These are phyloP conservation scores for Leccinum boreale DNA, from an alignment of 768 basidiomycete species.

Conservation along the genomic window DNA sequence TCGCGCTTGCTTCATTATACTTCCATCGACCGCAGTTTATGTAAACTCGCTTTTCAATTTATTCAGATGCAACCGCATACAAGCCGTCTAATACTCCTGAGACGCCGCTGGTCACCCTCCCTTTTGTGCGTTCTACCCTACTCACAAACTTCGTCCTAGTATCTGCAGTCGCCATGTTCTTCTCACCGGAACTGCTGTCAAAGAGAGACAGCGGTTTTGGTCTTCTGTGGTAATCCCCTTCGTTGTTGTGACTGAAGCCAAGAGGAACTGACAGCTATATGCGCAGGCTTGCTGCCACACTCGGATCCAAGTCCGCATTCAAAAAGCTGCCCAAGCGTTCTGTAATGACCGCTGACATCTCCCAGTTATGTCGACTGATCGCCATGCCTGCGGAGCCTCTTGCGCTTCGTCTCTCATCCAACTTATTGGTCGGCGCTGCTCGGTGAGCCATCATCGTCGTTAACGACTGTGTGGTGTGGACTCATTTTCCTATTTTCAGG, in stretches of 20 bases:
- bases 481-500: constrained; percentile 22
- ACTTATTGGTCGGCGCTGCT: constrained; percentile 85
- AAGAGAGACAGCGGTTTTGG: constrained; percentile 86
- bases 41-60: not conserved
- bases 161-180: constrained; percentile 61
- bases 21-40: not conserved
- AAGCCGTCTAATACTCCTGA: not conserved
- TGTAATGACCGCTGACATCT: constrained; percentile 81
- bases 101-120: not conserved
- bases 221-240: constrained; percentile 62
- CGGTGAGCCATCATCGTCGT: constrained; percentile 47
- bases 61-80: constrained; percentile 4
- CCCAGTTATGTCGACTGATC: constrained; percentile 77
- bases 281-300: constrained; percentile 83
- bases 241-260: not conserved
- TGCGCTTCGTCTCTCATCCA: constrained; percentile 82
- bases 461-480: not conserved
- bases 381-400: constrained; percentile 82
- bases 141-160: not conserved
- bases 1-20: constrained; percentile 20
- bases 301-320: constrained; percentile 84
- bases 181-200: constrained; percentile 75
- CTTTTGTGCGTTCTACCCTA: not conserved
- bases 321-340: constrained; percentile 80
- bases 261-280: constrained; percentile 8